A percentile compares a stretch with the other conserved stretches of the same genome.
phyloP scores from a whole-genome alignment of 2,329 filamentous ascomycete species.

The Dothistroma pini region DNA sequence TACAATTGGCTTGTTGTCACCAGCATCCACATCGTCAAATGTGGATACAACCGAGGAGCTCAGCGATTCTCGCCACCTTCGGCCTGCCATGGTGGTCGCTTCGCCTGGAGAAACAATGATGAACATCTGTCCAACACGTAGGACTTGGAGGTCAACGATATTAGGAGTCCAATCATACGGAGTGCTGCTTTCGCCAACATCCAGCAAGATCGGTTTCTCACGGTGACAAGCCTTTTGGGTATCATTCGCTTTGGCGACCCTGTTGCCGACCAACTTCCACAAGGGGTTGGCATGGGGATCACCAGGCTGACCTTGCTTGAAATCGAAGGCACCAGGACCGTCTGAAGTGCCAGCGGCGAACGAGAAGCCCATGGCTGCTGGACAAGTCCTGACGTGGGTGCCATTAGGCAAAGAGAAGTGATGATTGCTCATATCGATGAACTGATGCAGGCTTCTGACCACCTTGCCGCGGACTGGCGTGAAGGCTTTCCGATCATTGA shows the following conservation, averaged over 20 bases:
- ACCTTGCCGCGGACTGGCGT: conserved; percentile 58
- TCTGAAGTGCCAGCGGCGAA: conserved; percentile 93
- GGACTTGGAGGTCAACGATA: conserved; percentile 80
- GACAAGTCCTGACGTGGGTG: conserved; percentile 68
- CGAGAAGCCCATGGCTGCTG: conserved; percentile 83
- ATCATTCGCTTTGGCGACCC: conserved; percentile 66
- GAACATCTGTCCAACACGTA: conserved; percentile 79
- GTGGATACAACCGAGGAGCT: conserved; percentile 44
- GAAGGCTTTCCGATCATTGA: conserved; percentile 45
- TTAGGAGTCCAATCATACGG: conserved; percentile 91
- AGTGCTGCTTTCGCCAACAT: conserved; percentile 72
- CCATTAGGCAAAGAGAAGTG: conserved; percentile 72
- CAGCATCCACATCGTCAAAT: conserved; percentile 33
- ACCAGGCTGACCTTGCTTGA: conserved; percentile 79
- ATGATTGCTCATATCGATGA: conserved; percentile 75
- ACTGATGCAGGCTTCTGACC: conserved; percentile 81
- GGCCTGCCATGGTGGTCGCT: conserved; percentile 86
- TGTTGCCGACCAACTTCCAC: conserved; percentile 71
- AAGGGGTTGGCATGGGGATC: conserved; percentile 71
- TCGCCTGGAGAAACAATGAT: conserved; percentile 84
- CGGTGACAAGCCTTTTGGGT: conserved; percentile 72
- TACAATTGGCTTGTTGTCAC: conserved; percentile 61
- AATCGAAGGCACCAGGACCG: conserved; percentile 87
- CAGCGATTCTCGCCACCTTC: conserved; percentile 77
- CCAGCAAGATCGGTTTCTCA: conserved; percentile 80